Conservation (phyloP, 306 rosid genomes). For the Fragaria nilgerrensis region DNA sequence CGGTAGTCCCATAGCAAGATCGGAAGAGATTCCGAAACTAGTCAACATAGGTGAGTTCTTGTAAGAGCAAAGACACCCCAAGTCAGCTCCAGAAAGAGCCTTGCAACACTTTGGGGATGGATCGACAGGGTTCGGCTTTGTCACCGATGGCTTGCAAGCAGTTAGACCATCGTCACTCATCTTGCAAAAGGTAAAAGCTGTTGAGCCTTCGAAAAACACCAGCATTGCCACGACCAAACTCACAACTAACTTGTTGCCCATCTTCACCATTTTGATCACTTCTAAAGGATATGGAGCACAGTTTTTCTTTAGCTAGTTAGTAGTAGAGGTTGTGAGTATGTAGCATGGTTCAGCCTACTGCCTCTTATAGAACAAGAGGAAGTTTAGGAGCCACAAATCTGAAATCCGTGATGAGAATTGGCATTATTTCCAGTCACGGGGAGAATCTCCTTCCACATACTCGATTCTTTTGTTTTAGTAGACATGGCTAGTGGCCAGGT, state of each 20-base stretch:
- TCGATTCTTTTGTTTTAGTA: neutral
- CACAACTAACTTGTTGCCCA: constrained; percentile 17
- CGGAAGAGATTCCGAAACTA: constrained; percentile 17
- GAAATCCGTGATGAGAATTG: constrained; percentile 40
- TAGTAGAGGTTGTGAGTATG: neutral
- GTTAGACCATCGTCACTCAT: constrained; percentile 46
- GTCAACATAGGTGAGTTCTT: constrained; percentile 47
- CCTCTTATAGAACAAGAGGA: neutral
- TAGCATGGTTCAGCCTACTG: neutral
- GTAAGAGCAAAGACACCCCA: constrained; percentile 64
- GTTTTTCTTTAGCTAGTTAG: neutral
- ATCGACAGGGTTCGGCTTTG: constrained; percentile 42
- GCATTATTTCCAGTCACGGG: constrained; percentile 34
- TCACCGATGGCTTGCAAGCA: constrained; percentile 66
- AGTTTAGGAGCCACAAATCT: constrained; percentile 22
- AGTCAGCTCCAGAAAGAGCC: constrained; percentile 51
- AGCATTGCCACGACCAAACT: constrained; percentile 14
- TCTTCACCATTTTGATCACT: constrained; percentile 1
- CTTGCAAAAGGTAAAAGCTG: constrained; percentile 37
- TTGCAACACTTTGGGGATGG: constrained; percentile 49
- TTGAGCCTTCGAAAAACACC: constrained; percentile 19
- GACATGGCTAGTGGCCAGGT: neutral
- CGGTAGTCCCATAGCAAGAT: constrained; percentile 8
- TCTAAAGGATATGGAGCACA: neutral
- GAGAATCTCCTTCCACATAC: neutral